Evolutionary conservation across 108 stramenopile genomes (phyloP).

Genomic region (Fragilaria radians): DNA sequence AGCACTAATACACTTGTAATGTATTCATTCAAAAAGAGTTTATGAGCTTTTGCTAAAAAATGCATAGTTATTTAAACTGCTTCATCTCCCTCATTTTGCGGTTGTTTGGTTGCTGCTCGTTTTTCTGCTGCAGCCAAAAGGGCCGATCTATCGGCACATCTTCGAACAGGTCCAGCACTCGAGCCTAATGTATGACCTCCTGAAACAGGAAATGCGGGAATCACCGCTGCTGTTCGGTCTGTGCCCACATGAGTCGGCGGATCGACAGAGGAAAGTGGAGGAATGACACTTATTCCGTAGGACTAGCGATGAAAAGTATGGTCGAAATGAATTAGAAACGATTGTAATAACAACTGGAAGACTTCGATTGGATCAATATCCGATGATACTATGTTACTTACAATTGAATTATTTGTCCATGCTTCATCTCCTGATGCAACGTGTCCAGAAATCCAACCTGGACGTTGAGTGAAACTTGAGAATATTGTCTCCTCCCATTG

Average conservation of each 20-base stretch:
- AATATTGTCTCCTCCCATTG: slow-evolving; percentile 41
- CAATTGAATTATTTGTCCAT: slow-evolving; percentile 23
- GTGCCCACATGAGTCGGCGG: too few species aligned
- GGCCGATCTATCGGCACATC: neutral
- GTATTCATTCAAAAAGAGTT: too few species aligned
- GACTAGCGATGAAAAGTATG: slow-evolving; percentile 3
- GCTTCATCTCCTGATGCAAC: slow-evolving; percentile 30
- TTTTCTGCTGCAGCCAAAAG: neutral
- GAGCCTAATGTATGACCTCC: neutral
- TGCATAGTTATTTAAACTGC: too few species aligned
- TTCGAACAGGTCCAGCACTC: neutral
- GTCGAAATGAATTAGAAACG: too few species aligned
- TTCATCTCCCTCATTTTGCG: slow-evolving; percentile 1
- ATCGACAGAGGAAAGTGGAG: too few species aligned
- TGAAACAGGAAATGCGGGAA: neutral
- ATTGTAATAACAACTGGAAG: too few species aligned
- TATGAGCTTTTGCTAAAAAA: too few species aligned
- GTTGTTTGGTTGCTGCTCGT: neutral
- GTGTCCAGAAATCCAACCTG: slow-evolving; percentile 36
- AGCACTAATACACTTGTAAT: too few species aligned
- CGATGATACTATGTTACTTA: too few species aligned
- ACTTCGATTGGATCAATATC: too few species aligned
- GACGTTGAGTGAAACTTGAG: slow-evolving; percentile 12
- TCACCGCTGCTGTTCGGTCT: too few species aligned
- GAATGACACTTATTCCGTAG: neutral